These are phyloP conservation scores for Alternaria longipes DNA, from an alignment of 2,329 filamentous ascomycete species.

Conservation along the genomic window DNA sequence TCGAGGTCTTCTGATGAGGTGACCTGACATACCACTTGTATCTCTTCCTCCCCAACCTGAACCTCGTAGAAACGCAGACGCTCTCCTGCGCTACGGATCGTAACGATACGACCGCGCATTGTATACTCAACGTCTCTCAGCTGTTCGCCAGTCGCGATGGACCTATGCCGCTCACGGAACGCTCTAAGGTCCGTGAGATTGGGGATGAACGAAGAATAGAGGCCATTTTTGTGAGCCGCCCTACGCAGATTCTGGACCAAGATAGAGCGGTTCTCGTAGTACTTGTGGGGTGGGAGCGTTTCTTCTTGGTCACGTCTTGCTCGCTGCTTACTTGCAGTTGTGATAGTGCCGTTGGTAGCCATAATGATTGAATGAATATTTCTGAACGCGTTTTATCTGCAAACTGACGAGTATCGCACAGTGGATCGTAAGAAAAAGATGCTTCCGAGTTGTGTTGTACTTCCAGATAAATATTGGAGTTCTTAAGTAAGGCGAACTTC, in stretches of 20 bases:
- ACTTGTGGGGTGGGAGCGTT: too few species aligned
- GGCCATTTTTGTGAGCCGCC: too few species aligned
- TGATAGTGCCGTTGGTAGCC: background rate
- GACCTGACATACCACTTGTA: background rate
- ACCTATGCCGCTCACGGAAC: background rate
- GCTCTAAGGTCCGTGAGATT: background rate
- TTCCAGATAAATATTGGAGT: background rate
- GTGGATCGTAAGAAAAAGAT: background rate
- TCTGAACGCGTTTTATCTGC: background rate
- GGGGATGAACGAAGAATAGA: background rate
- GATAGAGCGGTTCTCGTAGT: too few species aligned
- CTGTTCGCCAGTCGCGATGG: background rate
- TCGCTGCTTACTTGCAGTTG: too few species aligned
- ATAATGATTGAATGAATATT: background rate
- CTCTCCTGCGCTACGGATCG: conserved; percentile 1
- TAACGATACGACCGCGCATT: background rate
- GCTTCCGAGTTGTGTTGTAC: background rate
- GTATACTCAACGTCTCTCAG: background rate
- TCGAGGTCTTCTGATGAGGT: background rate
- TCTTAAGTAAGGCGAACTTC: background rate
- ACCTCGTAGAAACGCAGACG: background rate
- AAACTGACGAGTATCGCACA: background rate
- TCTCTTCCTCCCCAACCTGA: background rate
- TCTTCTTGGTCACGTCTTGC: too few species aligned
- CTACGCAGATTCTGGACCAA: too few species aligned